phyloP scores from a whole-genome alignment of 257 asterid genomes.

The Fraxinus quadrangulata region DNA sequence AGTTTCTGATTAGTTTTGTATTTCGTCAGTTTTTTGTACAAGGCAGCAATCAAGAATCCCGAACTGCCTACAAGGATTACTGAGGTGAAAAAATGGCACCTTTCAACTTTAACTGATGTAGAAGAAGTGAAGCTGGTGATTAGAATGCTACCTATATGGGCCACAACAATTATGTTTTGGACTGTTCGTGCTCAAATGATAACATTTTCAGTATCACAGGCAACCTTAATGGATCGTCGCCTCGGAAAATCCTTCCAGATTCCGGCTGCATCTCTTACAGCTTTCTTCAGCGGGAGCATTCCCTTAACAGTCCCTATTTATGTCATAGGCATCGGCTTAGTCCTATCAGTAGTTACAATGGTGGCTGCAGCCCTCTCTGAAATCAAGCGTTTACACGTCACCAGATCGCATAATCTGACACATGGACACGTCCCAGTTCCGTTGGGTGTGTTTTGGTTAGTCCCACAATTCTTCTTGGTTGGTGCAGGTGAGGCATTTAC shows the following conservation, averaged over 20 bases:
- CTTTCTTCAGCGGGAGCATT: conserved; percentile 67
- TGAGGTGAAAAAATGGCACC: conserved; percentile 48
- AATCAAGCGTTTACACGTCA: conserved; percentile 46
- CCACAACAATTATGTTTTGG: conserved; percentile 84
- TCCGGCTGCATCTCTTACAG: conserved; percentile 71
- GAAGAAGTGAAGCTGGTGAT: conserved; percentile 80
- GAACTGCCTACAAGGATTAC: conserved; percentile 11
- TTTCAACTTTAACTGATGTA: conserved; percentile 74
- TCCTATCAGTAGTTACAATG: conserved; percentile 59
- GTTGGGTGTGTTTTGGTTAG: conserved; percentile 60
- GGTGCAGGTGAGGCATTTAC: conserved; percentile 92
- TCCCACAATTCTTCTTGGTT: conserved; percentile 69
- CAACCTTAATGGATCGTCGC: conserved; percentile 72
- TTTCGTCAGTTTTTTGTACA: conserved; percentile 54
- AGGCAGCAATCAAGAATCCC: conserved; percentile 70
- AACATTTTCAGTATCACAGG: conserved; percentile 86
- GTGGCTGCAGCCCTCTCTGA: conserved; percentile 57
- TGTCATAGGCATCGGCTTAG: conserved; percentile 60
- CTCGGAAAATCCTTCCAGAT: conserved; percentile 54
- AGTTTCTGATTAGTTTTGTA: not conserved
- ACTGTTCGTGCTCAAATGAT: conserved; percentile 82
- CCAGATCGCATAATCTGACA: conserved; percentile 37
- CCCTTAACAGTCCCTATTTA: conserved; percentile 67
- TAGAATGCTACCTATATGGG: conserved; percentile 87
- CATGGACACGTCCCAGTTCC: conserved; percentile 35